Base-by-base conservation (phyloP, 345 rosid species). In the Acer saccharum region DNA sequence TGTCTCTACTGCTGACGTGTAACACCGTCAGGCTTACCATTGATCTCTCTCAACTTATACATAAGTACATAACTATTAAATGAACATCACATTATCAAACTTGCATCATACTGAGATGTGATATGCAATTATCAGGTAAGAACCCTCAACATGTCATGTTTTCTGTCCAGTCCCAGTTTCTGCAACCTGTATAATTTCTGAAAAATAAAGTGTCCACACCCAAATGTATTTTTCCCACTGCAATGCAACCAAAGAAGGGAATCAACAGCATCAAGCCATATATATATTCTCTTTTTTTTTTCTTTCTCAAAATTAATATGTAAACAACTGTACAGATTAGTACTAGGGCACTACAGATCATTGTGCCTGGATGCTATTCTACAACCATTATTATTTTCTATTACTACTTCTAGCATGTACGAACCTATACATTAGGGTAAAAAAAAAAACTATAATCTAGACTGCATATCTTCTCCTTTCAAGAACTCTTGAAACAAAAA, bases 381-480 rank as follows among this genome's bases (percentile, higher is more conserved):
- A 35, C 72, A 64, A 63, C 76, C 63, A 63, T 65, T 48, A 23
- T 27, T 21, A 21, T 7, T 23, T 41, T 54, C 68, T 41, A 21
- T 72, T 14, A 55, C 52, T 72, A 65, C 64, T 65, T 50, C 78
- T 63, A 65, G 57, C 76, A 73, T 84, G 44, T 81, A 76, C 79
- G 76, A 43, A 27, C 35, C 78, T 81, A 72, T 48, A 73, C 57
- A 60, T 62, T 62, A 44, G 39, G 6, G 0, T 0, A 35, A 35
- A 35, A 35, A 54, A 75, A 10, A 61, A 0, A 68, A 20, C 52
- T 41, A 55, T 64, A 9, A 32, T 67, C 61, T 32, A 35, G 16
- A 6, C 61, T 67, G 21, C 55, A 11, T 4, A 18, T 68, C 32
- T 54, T 39, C 55, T 27, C n/a, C 32, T 5, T 32, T 65, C n/a